Conservation (phyloP, 2,329 filamentous ascomycete species). For the Hypoxylon sp. region DNA sequence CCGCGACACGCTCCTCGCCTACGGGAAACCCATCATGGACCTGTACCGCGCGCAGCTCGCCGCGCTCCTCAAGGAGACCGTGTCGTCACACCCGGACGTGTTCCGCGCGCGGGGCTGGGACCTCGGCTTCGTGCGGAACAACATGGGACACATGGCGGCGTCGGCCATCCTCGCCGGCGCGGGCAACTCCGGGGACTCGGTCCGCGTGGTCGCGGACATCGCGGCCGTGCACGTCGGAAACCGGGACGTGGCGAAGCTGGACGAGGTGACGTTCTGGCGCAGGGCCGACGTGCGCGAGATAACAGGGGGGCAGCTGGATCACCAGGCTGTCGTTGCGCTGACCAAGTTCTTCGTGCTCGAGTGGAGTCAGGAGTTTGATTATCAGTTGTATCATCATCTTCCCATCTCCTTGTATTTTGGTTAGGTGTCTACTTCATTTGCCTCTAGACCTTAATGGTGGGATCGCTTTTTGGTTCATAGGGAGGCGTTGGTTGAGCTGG, state of each 20-base stretch:
- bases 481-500: no score
- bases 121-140: constrained; percentile 38
- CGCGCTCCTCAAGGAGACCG: constrained; percentile 21
- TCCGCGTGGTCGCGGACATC: constrained; percentile 44
- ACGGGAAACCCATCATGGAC: constrained; percentile 42
- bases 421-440: no score
- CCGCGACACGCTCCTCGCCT: constrained; percentile 45
- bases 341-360: constrained; percentile 48
- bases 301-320: constrained; percentile 24
- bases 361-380: constrained; percentile 49
- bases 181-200: constrained; percentile 46
- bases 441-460: no score
- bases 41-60: constrained; percentile 37
- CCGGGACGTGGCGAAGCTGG: constrained; percentile 29
- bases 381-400: constrained; percentile 48
- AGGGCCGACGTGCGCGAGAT: not conserved
- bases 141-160: constrained; percentile 44
- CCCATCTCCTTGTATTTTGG: constrained; percentile 39
- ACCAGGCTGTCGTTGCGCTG: constrained; percentile 42
- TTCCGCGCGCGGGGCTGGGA: constrained; percentile 44
- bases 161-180: constrained; percentile 43
- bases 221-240: constrained; percentile 32
- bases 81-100: constrained; percentile 9
- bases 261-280: constrained; percentile 38
- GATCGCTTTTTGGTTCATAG: no score